These are phyloP conservation scores for Myrica gale DNA, from an alignment of 306 rosid species.

Conservation along the genomic window DNA sequence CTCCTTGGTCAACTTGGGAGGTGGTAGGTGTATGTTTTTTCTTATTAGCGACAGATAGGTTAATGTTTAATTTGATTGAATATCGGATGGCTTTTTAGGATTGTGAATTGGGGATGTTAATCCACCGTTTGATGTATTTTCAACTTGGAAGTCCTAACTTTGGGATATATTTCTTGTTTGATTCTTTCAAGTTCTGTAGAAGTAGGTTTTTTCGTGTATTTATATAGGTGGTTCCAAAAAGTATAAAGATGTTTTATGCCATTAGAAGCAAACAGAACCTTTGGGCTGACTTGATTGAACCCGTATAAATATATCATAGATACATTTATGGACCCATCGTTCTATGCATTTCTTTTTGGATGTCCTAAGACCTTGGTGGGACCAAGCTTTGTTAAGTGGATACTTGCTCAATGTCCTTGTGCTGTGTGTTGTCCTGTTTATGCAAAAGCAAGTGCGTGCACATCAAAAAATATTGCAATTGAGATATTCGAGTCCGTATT, in stretches of 20 bases:
- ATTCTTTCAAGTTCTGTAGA: neutral
- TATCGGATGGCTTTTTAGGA: neutral
- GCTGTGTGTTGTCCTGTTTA: neutral
- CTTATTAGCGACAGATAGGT: neutral
- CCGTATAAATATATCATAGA: too few relatives aligned
- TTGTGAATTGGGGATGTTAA: neutral
- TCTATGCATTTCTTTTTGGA: neutral
- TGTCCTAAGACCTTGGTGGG: neutral
- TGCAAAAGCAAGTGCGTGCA: neutral
- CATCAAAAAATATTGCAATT: neutral
- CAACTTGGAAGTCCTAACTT: neutral
- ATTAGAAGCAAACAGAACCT: neutral
- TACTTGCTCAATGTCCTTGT: neutral
- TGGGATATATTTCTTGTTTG: neutral
- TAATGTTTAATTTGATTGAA: too few relatives aligned
- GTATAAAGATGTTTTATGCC: neutral
- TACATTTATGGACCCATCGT: too few relatives aligned
- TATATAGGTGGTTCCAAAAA: neutral
- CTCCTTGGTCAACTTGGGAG: conserved; percentile 93
- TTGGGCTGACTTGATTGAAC: neutral
- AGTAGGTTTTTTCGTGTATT: neutral
- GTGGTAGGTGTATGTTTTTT: conserved; percentile 56
- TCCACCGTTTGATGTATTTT: neutral
- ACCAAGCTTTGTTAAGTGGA: neutral
- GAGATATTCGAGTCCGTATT: too few relatives aligned